Percentiles rank a stretch among this genome's conserved stretches.
Evolutionary conservation across 352 stramenopile genomes (phyloP).

Genomic region (Pythium chondricola): DNA sequence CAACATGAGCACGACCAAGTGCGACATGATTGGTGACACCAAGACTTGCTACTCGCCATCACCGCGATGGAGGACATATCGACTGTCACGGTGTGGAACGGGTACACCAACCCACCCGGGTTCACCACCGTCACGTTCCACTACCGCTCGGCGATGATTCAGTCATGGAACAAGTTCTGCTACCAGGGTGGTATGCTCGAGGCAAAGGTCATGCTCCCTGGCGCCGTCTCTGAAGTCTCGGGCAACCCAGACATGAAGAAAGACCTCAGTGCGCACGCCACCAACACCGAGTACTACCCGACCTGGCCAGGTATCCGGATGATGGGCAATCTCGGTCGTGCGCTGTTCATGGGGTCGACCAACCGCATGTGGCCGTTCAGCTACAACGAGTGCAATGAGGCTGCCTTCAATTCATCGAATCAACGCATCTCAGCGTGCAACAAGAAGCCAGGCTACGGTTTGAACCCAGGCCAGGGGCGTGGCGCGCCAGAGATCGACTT

Average conservation of each 20-base stretch:
- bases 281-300: background rate
- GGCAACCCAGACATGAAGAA: background rate
- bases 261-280: background rate
- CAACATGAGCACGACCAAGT: background rate
- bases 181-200: background rate
- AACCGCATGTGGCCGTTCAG: conserved; percentile 1
- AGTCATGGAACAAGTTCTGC: conserved; percentile 1
- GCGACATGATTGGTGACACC: background rate
- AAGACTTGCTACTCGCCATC: background rate
- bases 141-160: background rate
- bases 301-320: background rate
- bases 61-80: background rate
- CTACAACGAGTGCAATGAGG: background rate
- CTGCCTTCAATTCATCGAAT: conserved; percentile 30
- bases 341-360: background rate
- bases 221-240: background rate
- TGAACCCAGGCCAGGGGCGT: conserved; percentile 59
- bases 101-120: background rate
- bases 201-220: background rate
- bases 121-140: background rate
- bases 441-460: conserved; percentile 80
- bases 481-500: conserved; percentile 88
- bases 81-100: background rate
- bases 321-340: background rate
- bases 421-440: conserved; percentile 83